Percentiles rank a stretch among this genome's conserved stretches.
These are phyloP conservation scores for Polygonum maritimum DNA, from an alignment of 148 eudicot genomes.

Conservation along the genomic window DNA sequence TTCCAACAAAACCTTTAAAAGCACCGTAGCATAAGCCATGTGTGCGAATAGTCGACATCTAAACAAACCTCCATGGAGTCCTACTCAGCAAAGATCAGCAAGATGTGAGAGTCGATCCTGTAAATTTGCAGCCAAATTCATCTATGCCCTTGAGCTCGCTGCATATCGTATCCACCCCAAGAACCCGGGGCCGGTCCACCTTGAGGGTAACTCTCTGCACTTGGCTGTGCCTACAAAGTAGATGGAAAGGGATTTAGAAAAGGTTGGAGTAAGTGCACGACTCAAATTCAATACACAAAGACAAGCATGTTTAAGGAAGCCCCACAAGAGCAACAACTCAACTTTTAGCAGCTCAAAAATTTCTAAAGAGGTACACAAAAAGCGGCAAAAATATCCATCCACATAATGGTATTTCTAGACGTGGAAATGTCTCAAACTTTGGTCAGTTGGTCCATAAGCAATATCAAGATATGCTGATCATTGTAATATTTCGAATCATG, in stretches of 20 bases:
- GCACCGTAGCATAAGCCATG: neutral
- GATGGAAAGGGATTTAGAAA: neutral
- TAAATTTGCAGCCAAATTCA: slow-evolving; percentile 27
- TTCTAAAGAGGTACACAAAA: neutral
- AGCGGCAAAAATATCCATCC: neutral
- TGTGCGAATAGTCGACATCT: neutral
- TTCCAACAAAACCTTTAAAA: neutral
- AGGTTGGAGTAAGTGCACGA: neutral
- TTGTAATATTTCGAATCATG: neutral
- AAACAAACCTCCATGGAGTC: neutral
- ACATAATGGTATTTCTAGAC: neutral
- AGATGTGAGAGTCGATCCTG: slow-evolving; percentile 2
- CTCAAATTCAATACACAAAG: neutral
- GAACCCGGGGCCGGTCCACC: slow-evolving; percentile 70
- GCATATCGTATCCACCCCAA: slow-evolving; percentile 75
- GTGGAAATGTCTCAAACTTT: neutral
- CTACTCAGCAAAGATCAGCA: neutral
- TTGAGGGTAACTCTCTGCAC: slow-evolving; percentile 67
- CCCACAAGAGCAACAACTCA: neutral
- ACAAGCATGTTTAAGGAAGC: neutral
- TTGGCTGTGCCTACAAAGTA: slow-evolving; percentile 39
- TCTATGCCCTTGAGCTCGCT: slow-evolving; percentile 73
- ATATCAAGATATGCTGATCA: neutral
- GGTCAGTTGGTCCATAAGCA: neutral
- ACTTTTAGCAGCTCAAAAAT: neutral